Percentiles rank a stretch among this genome's conserved stretches.
phyloP scores from a whole-genome alignment of 345 rosid species.

The Pistacia atlantica region DNA sequence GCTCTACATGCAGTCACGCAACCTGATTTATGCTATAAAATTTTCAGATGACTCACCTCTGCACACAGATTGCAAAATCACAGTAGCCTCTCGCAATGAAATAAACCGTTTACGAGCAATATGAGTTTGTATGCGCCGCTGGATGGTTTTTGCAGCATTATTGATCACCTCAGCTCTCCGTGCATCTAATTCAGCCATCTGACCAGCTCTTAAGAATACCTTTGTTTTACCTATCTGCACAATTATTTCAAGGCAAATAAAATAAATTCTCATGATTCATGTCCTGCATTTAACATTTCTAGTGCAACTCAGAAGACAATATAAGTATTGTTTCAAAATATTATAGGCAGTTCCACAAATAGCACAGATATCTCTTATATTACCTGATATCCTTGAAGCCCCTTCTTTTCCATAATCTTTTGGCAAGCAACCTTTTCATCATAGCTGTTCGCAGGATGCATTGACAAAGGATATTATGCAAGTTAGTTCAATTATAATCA shows the following conservation, averaged over 20 bases:
- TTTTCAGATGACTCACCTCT: constrained; percentile 53
- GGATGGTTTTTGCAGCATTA: constrained; percentile 82
- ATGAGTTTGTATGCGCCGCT: constrained; percentile 72
- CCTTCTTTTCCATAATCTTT: constrained; percentile 81
- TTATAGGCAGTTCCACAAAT: constrained; percentile 9
- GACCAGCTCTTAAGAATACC: constrained; percentile 95
- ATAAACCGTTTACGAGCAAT: constrained; percentile 68
- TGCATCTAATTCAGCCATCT: constrained; percentile 98
- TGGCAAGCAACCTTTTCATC: constrained; percentile 75
- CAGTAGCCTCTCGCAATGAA: constrained; percentile 61
- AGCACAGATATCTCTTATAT: constrained; percentile 16
- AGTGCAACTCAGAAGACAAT: background rate
- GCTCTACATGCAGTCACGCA: background rate
- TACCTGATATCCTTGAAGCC: constrained; percentile 95
- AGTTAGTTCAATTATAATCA: constrained; percentile 19
- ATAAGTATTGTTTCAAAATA: background rate
- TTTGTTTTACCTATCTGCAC: constrained; percentile 94
- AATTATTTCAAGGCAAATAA: constrained; percentile 22
- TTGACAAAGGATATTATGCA: constrained; percentile 21
- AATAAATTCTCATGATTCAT: constrained; percentile 3
- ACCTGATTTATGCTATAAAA: background rate
- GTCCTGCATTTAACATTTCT: background rate
- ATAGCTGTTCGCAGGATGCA: constrained; percentile 49
- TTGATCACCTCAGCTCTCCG: constrained; percentile 79
- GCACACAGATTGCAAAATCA: constrained; percentile 60